Percentiles rank a stretch among this genome's conserved stretches.
These are phyloP conservation scores for Kickxella alabastrina DNA, from an alignment of 192 early-diverging fungal species.

Conservation along the genomic window DNA sequence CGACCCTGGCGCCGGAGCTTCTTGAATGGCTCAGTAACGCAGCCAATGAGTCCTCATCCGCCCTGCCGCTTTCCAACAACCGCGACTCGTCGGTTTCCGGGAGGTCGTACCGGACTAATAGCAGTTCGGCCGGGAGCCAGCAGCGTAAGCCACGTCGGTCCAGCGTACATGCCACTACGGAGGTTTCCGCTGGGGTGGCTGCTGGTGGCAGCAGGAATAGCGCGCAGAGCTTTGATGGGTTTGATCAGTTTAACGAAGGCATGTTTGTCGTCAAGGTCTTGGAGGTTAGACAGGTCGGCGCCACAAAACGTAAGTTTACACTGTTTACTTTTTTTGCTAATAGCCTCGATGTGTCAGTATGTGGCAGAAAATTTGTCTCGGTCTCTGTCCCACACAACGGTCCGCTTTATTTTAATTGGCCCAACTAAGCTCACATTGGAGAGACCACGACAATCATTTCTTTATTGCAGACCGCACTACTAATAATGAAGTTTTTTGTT, in stretches of 20 bases:
- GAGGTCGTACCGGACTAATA: conserved; percentile 45
- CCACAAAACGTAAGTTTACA: conserved; percentile 9
- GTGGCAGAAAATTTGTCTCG: no score
- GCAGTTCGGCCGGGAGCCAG: conserved; percentile 43
- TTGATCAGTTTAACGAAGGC: conserved; percentile 31
- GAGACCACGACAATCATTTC: no score
- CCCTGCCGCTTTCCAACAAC: conserved; percentile 23
- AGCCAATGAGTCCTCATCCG: conserved; percentile 31
- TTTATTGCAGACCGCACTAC: no score
- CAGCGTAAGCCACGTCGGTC: conserved; percentile 35
- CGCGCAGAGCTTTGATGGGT: neutral
- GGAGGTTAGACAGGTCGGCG: conserved; percentile 41
- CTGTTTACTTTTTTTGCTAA: no score
- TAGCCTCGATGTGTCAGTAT: no score
- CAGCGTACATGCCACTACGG: conserved; percentile 28
- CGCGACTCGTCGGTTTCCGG: conserved; percentile 36
- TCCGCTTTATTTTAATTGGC: neutral
- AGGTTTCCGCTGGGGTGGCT: conserved; percentile 16
- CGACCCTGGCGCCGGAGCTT: conserved; percentile 40
- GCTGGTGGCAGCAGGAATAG: no score
- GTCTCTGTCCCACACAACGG: neutral
- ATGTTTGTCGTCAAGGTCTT: conserved; percentile 47
- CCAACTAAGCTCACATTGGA: no score
- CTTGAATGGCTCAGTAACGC: conserved; percentile 46
- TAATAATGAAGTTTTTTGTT: conserved; percentile 3